Base-by-base conservation (phyloP, 306 rosid species). In the Acmispon strigosus region DNA sequence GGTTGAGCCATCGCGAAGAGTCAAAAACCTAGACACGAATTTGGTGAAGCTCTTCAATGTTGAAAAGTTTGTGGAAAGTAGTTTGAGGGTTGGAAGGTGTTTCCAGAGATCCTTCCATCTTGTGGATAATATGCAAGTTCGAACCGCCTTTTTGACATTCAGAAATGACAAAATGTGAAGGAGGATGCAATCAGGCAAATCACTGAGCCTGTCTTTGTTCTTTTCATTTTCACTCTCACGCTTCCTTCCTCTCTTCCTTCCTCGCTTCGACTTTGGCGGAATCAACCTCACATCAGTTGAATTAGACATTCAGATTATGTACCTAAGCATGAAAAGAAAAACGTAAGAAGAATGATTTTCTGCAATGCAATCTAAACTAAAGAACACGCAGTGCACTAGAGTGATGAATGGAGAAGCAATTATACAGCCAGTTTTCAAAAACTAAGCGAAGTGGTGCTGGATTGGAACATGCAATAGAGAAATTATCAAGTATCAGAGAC, bases 21-120 rank as follows among this genome's bases (percentile, higher is more conserved):
- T 19, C 7, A 77, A 39, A 10, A 70, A 6, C 13, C 18, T 7
- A 0, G 67, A 70, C 0, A 70, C 73, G 1, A 77, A 62, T 32
- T 19, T 62, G 37, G 10, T 14, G 45, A 77, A 70, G 20, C 1
- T 29, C 7, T 19, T 7, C 4, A 7, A n/a, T 8, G 43, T 13
- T 8, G 45, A 1, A 24, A 62, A 62, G 4, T 62, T 20, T 0
- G 29, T 7, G 29, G 60, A 32, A 10, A 29, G 60, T 0, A 70
- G 32, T 10, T 8, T 55, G 4, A 70, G 55, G 2, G 7, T 16
- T 0, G 73, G 73, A 8, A 77, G n/a, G 22, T 1, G 13, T 42
- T 77, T 77, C 68, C 73, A 77, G 24, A 62, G 73, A 24, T 70
- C 0, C 13, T 36, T 70, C 60, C 53, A 77, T 15, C 73, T 41